Base-by-base conservation (phyloP, 2,329 filamentous ascomycete species). In the Pseudocercospora cruenta region DNA sequence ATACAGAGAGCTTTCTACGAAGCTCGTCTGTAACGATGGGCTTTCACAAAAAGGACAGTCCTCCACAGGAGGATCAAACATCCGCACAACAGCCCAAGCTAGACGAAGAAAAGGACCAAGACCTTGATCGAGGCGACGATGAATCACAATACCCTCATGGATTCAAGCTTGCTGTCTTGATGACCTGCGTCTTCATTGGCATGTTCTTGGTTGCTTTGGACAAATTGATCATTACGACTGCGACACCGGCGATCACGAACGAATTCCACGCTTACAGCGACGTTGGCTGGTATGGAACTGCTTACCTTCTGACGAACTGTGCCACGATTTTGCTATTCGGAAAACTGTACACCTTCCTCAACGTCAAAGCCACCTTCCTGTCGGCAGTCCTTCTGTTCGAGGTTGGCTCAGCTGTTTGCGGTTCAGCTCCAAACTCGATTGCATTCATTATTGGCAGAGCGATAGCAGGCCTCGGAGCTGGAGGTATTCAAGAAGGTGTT, bases 361-460 rank as follows among this genome's bases (percentile, higher is more conserved):
- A 31, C 10, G 21, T 59, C 39, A 83, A 75, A 79, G 75, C 75
- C 73, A 78, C 31, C 2, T 81, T 80, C 60, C 79, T 80, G 54
- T 58, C 55, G 8, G 75, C 79, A 0, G 71, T 82, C 7, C 66
- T 71, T 4, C 71, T 83, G 26, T 84, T 83, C 67, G 78, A 81
- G 60, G 31, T 82, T 4, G 82, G 82, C 10, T 84, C 82, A 1
- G 80, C 85, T 16, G 66, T 87, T 0, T 86, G 84, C 68, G 85
- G 82, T 0, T 74, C 79, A 2, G 81, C 83, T 2, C 71, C 76
- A 4, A 79, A 77, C 62, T 85, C 85, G 71, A 66, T 76, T 1
- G 84, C 83, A 78, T 76, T 87, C 57, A 83, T 87, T 47, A 78
- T 79, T 1, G 85, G 85, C 2, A 78, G 85, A 10, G 80, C 82